Evolutionary conservation across 1,139 yeast species (phyloP).

Genomic region (Pneumocystis carinii): DNA sequence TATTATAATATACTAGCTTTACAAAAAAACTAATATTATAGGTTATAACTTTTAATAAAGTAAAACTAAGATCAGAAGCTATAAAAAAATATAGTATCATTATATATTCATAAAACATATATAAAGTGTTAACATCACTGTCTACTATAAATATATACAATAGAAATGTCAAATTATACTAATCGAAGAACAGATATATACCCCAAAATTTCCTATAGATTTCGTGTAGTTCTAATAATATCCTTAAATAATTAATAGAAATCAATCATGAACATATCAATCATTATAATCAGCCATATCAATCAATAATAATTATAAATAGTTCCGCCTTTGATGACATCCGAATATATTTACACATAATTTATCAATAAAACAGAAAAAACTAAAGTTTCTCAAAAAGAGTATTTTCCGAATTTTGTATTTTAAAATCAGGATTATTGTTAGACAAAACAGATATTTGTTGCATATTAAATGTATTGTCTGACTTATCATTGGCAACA

Average conservation of each 20-base stretch:
- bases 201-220: background rate
- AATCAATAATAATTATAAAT: background rate
- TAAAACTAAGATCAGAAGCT: too few relatives aligned
- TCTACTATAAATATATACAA: background rate
- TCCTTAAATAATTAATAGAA: background rate
- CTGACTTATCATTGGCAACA: background rate
- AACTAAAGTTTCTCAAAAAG: background rate
- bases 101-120: background rate
- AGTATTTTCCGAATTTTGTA: background rate
- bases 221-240: background rate
- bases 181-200: background rate
- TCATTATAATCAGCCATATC: background rate
- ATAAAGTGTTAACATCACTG: background rate
- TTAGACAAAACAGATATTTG: background rate
- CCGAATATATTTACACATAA: background rate
- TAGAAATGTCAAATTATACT: background rate
- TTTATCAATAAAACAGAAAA: background rate
- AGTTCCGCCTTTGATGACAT: background rate
- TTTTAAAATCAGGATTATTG: background rate
- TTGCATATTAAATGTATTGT: background rate
- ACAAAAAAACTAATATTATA: too few relatives aligned
- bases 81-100: background rate
- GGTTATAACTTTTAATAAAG: too few relatives aligned
- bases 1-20: background rate
- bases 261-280: background rate